Base-by-base conservation (phyloP, 129 eudicot species). In the Solidago caesia region DNA sequence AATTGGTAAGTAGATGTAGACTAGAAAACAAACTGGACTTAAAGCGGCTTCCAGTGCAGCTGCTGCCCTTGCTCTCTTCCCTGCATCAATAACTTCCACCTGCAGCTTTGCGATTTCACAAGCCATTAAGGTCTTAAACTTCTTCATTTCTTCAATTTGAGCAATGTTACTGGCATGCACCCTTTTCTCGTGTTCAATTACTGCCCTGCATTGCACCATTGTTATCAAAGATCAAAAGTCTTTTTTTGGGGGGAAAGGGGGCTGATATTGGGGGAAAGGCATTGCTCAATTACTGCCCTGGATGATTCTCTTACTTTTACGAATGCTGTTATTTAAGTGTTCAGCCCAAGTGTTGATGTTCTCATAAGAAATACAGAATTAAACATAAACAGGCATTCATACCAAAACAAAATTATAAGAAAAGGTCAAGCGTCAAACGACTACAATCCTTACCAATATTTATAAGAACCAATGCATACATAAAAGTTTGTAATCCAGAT, bases 31-130 rank as follows among this genome's bases (percentile, higher is more conserved):
- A 77, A 89, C 83, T 57, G 85, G 79, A 72, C 45, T 43, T 14
- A 84, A 66, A 9, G 75, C 76, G 11, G 64, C 87, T 76, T 76
- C 80, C 4, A 82, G 81, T 70, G 90, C 93, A 4, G 89, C 87
- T 0, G 91, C 87, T 15, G 89, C 96, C 84, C 79, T 82, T 21
- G 88, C 92, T 67, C 82, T 84, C 82, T 89, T 87, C 81, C 89
- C 84, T 0, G 98, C 96, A 79, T 91, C 69, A 61, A 87, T 87
- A 85, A 92, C 87, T 70, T 92, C 89, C 55, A 73, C 81, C 10
- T 79, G 84, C 39, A 92, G 82, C 77, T 76, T 84, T 39, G 85
- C 88, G 21, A 91, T 82, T 58, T 92, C 98, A 55, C 55, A 82
- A 4, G 91, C 83, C 95, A 92, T 73, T 8, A 91, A 82, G 10